Conservation (phyloP, 495 filamentous ascomycete species). For the Hypoxylon rickii region DNA sequence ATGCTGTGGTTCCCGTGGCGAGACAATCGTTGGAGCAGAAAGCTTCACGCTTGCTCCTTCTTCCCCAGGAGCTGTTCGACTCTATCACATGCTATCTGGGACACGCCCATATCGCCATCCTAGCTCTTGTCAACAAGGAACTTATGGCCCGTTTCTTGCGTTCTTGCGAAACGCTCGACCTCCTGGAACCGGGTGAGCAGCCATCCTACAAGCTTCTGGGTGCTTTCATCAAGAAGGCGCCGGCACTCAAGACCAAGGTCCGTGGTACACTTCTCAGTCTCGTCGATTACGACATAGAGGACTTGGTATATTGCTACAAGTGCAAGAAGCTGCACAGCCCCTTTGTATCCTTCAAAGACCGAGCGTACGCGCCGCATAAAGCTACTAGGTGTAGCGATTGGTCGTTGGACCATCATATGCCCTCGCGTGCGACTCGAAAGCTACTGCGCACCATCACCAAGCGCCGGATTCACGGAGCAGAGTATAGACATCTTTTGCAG, state of each 20-base stretch:
- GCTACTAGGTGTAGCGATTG: slow-evolving; percentile 21
- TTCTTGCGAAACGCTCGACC: slow-evolving; percentile 2
- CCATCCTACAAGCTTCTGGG: slow-evolving; percentile 8
- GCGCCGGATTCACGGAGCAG: slow-evolving; percentile 21
- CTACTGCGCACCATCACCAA: slow-evolving; percentile 29
- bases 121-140: slow-evolving; percentile 34
- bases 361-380: slow-evolving; percentile 16
- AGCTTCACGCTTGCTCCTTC: slow-evolving; percentile 11
- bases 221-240: slow-evolving; percentile 9
- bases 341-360: slow-evolving; percentile 22
- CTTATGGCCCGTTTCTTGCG: slow-evolving; percentile 23
- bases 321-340: slow-evolving; percentile 27
- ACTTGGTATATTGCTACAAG: slow-evolving; percentile 30
- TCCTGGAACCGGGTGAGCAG: neutral
- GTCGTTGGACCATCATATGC: slow-evolving; percentile 32
- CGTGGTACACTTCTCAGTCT: slow-evolving; percentile 23
- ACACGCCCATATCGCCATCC: slow-evolving; percentile 8
- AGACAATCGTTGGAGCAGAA: neutral
- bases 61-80: slow-evolving; percentile 32
- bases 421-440: slow-evolving; percentile 29
- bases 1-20: neutral
- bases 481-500: slow-evolving; percentile 23
- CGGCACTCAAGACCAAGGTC: slow-evolving; percentile 13
- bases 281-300: slow-evolving; percentile 25
- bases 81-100: slow-evolving; percentile 19